phyloP scores from a whole-genome alignment of 129 eudicot species.

The Tagetes erecta region DNA sequence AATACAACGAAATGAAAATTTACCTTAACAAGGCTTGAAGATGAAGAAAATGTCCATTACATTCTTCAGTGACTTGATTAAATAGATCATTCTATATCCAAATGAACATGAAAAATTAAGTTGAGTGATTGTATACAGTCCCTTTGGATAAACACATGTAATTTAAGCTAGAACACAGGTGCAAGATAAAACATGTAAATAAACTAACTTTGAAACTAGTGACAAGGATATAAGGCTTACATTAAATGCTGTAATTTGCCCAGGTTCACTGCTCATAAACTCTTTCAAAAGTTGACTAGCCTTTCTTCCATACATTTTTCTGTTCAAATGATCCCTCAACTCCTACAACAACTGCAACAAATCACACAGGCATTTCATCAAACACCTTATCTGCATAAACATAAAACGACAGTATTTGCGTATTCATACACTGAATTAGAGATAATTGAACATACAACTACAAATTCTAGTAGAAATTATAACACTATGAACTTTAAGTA shows the following conservation, averaged over 20 bases:
- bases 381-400: conserved; percentile 33
- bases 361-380: conserved; percentile 50
- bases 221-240: conserved; percentile 26
- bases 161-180: neutral
- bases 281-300: conserved; percentile 70
- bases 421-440: neutral
- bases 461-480: neutral
- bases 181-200: neutral
- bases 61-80: conserved; percentile 81
- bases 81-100: conserved; percentile 62
- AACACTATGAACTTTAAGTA: neutral
- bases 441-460: neutral
- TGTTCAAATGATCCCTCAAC: neutral
- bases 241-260: conserved; percentile 72
- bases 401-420: too few relatives aligned
- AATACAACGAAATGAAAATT: neutral
- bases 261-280: conserved; percentile 68
- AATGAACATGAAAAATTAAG: conserved; percentile 20
- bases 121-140: neutral
- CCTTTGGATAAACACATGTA: conserved; percentile 7
- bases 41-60: conserved; percentile 56
- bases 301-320: conserved; percentile 75
- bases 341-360: conserved; percentile 21
- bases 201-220: too few relatives aligned
- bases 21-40: conserved; percentile 75